Conservation (phyloP, 441 rosid species). For the Biscutella laevigata region DNA sequence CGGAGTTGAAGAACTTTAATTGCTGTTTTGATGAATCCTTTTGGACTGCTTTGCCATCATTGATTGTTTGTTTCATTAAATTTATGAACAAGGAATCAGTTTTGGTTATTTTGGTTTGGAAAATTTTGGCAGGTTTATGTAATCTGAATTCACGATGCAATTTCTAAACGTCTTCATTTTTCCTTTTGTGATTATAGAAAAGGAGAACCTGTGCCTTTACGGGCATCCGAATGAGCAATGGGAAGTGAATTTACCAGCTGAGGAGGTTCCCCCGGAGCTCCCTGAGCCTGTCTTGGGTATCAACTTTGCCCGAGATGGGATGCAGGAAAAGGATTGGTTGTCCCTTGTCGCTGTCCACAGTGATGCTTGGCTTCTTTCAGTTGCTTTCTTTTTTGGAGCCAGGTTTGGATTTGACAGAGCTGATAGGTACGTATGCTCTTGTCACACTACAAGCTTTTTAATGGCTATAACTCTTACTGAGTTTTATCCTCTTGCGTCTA, state of each 20-base stretch:
- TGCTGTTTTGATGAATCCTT: no score
- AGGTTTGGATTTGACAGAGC: slow-evolving; percentile 56
- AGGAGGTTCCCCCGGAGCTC: slow-evolving; percentile 55
- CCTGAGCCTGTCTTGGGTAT: slow-evolving; percentile 68
- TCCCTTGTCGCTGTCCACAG: slow-evolving; percentile 39
- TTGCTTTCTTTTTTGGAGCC: slow-evolving; percentile 63
- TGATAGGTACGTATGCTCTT: slow-evolving; percentile 33
- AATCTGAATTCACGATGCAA: neutral
- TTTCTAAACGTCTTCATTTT: neutral
- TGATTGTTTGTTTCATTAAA: neutral
- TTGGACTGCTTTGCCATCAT: neutral
- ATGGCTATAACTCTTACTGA: neutral
- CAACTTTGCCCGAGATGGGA: slow-evolving; percentile 61
- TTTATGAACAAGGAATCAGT: neutral
- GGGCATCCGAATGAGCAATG: slow-evolving; percentile 56
- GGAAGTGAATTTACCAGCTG: slow-evolving; percentile 79
- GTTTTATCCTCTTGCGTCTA: slow-evolving; percentile 1
- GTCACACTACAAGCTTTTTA: neutral
- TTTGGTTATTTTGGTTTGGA: neutral
- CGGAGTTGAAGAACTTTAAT: no score
- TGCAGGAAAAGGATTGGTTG: slow-evolving; percentile 60
- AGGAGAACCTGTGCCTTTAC: slow-evolving; percentile 57
- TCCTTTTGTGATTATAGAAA: slow-evolving; percentile 28
- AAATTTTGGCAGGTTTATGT: neutral
- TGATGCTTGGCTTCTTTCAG: slow-evolving; percentile 53